Evolutionary conservation across 1,139 yeast species (phyloP).

Genomic region (Scheffersomyces titani): DNA sequence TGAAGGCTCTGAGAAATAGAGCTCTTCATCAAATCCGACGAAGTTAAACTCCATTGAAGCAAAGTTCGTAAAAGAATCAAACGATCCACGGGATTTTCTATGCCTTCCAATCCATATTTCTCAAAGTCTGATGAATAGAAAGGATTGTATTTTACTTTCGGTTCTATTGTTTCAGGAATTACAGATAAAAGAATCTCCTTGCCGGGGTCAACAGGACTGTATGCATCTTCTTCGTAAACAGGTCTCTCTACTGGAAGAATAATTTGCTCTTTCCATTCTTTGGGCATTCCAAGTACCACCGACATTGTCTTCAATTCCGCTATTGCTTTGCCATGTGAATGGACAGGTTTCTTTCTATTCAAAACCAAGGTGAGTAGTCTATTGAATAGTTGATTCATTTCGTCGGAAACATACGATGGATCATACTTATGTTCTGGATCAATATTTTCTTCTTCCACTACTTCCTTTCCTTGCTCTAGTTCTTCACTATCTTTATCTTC

Average conservation of each 20-base stretch:
- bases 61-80: constrained; percentile 47
- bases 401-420: constrained; percentile 23
- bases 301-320: constrained; percentile 40
- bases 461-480: neutral
- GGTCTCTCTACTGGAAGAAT: constrained; percentile 12
- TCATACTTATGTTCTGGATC: neutral
- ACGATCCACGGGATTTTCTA: constrained; percentile 45
- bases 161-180: constrained; percentile 15
- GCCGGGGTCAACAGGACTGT: constrained; percentile 36
- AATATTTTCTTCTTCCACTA: neutral
- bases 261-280: constrained; percentile 16
- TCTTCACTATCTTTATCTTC: neutral
- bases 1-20: constrained; percentile 32
- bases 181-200: constrained; percentile 11
- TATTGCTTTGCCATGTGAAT: constrained; percentile 34
- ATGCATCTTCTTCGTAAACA: constrained; percentile 14
- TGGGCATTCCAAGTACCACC: constrained; percentile 20
- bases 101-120: constrained; percentile 43
- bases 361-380: constrained; percentile 38
- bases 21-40: constrained; percentile 44
- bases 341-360: constrained; percentile 41
- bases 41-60: constrained; percentile 49
- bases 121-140: constrained; percentile 42
- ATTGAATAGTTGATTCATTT: constrained; percentile 38
- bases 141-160: constrained; percentile 27